These are phyloP conservation scores for Cadophora gregata DNA, from an alignment of 2,329 filamentous ascomycete species.

Conservation along the genomic window DNA sequence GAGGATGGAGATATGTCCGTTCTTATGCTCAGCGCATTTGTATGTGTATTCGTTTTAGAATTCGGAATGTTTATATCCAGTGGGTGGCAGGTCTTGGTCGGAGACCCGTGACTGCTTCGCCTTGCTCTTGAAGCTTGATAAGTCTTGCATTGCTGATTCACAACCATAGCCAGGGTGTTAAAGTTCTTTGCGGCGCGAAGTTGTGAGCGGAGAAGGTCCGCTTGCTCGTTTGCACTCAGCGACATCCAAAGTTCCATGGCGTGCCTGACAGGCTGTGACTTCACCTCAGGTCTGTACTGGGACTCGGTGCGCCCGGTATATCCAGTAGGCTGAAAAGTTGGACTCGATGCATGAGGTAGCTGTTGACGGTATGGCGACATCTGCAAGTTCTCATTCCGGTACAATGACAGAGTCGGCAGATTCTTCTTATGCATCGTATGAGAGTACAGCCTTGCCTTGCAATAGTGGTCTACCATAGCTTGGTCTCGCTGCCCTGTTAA, in stretches of 20 bases:
- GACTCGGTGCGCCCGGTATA: background rate
- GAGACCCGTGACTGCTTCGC: background rate
- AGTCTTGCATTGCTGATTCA: background rate
- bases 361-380: background rate
- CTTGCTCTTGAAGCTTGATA: background rate
- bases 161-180: background rate
- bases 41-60: background rate
- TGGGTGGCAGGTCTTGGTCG: background rate
- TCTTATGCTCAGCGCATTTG: background rate
- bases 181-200: background rate
- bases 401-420: background rate
- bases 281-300: background rate
- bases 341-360: background rate
- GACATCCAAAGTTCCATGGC: constrained; percentile 4
- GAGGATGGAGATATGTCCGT: background rate
- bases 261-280: background rate
- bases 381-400: background rate
- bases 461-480: background rate
- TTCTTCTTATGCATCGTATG: background rate
- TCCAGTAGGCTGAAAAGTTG: background rate
- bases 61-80: too few species aligned
- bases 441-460: background rate
- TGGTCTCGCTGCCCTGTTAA: background rate
- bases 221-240: background rate
- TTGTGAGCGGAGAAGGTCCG: background rate